Percentiles rank a stretch among this genome's conserved stretches.
Evolutionary conservation across 352 stramenopile species (phyloP).

Genomic region (Hyaloperonospora arabidopsidis): DNA sequence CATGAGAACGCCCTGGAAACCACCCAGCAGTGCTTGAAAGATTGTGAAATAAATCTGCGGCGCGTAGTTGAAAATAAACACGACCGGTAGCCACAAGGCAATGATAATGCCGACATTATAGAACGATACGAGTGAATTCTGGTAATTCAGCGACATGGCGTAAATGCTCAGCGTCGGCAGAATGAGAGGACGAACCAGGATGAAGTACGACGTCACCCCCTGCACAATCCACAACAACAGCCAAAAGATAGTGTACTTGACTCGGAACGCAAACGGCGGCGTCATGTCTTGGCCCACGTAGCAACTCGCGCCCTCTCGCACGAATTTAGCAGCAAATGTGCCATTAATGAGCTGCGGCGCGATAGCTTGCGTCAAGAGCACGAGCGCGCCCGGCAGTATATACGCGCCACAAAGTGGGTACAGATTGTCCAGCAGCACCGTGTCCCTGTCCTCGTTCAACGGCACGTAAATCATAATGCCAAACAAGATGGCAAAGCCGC

Average conservation of each 20-base stretch:
- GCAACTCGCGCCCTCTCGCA: conserved; percentile 61
- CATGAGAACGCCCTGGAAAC: conserved; percentile 62
- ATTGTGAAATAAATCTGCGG: conserved; percentile 80
- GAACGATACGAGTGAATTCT: conserved; percentile 63
- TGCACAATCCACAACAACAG: conserved; percentile 50
- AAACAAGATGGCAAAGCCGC: conserved; percentile 48
- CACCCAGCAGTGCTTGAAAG: conserved; percentile 56
- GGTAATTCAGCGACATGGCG: conserved; percentile 58
- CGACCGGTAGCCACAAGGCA: conserved; percentile 54
- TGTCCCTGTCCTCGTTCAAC: conserved; percentile 39
- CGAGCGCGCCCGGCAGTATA: conserved; percentile 39
- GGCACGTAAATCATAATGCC: conserved; percentile 57
- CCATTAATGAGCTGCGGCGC: conserved; percentile 42
- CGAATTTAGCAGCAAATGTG: conserved; percentile 63
- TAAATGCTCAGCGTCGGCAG: conserved; percentile 65
- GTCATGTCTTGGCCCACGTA: conserved; percentile 65
- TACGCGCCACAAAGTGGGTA: conserved; percentile 37
- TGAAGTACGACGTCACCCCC: conserved; percentile 54
- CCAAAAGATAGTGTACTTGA: conserved; percentile 70
- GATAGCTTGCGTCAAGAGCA: conserved; percentile 46
- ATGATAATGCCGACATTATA: conserved; percentile 67
- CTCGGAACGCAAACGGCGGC: conserved; percentile 41
- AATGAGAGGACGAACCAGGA: conserved; percentile 56
- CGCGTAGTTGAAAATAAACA: conserved; percentile 75
- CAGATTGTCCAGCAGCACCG: conserved; percentile 37